Evolutionary conservation across 192 early-diverging fungal genomes (phyloP).

Genomic region (Coemansia sp.): DNA sequence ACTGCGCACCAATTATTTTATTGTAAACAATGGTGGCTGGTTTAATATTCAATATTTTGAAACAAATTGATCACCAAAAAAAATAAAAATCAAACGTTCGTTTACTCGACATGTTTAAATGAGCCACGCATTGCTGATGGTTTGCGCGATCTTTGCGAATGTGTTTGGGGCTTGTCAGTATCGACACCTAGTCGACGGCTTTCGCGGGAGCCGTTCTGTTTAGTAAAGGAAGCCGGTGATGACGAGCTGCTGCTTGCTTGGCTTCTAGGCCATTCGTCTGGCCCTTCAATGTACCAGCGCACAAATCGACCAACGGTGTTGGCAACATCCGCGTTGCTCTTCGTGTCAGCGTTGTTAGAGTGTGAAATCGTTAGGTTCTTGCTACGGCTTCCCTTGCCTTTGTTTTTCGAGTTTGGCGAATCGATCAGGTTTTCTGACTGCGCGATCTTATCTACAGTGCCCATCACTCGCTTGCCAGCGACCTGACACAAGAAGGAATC

Average conservation of each 20-base stretch:
- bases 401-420: neutral
- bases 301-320: slow-evolving; percentile 41
- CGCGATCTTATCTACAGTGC: slow-evolving; percentile 46
- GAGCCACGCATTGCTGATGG: slow-evolving; percentile 26
- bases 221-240: neutral
- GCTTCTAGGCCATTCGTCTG: slow-evolving; percentile 8
- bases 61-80: too few species aligned
- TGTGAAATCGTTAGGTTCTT: neutral
- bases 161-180: neutral
- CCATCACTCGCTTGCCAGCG: slow-evolving; percentile 56
- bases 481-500: slow-evolving; percentile 57
- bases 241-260: neutral
- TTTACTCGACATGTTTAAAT: slow-evolving; percentile 25
- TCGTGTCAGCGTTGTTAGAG: neutral
- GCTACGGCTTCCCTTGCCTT: neutral
- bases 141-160: slow-evolving; percentile 19
- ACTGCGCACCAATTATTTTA: too few species aligned
- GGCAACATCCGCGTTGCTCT: slow-evolving; percentile 8
- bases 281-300: slow-evolving; percentile 50
- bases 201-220: neutral
- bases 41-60: too few species aligned
- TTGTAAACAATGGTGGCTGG: too few species aligned
- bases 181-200: neutral
- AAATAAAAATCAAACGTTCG: too few species aligned
- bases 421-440: slow-evolving; percentile 10